These are phyloP conservation scores for Pleodorina starrii DNA, from an alignment of 139 green algal species.

Conservation along the genomic window DNA sequence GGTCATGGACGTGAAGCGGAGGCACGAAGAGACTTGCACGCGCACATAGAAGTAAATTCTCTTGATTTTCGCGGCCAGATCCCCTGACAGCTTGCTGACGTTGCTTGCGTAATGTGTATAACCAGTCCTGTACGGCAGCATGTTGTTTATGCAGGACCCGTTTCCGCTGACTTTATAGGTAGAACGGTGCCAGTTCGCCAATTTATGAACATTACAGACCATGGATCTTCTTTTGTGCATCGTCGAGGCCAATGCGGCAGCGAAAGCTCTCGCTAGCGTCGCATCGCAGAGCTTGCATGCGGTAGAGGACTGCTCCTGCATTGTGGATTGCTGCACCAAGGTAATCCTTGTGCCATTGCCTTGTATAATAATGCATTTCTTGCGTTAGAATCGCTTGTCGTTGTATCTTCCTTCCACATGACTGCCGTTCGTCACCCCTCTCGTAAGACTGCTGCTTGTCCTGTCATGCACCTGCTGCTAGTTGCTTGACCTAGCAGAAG, in stretches of 20 bases:
- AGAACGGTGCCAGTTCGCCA: too few relatives aligned
- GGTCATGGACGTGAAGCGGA: too few relatives aligned
- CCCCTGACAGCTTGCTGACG: neutral
- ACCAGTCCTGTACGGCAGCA: neutral
- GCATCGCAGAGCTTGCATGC: neutral
- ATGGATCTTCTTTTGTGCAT: slow-evolving; percentile 23
- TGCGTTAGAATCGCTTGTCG: too few relatives aligned
- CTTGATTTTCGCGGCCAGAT: too few relatives aligned
- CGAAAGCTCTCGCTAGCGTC: neutral
- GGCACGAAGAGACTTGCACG: too few relatives aligned
- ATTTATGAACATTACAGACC: neutral
- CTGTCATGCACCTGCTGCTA: too few relatives aligned
- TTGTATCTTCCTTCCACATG: too few relatives aligned
- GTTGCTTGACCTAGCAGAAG: too few relatives aligned
- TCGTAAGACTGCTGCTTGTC: too few relatives aligned
- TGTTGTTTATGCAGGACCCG: neutral
- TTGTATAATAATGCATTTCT: too few relatives aligned
- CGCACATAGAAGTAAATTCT: too few relatives aligned
- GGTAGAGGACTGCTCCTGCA: neutral
- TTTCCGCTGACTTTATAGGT: neutral
- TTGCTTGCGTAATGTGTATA: neutral
- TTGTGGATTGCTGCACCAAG: neutral
- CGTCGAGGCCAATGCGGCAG: neutral
- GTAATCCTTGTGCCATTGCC: neutral
- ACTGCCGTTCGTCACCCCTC: too few relatives aligned